Percentiles rank a stretch among this genome's conserved stretches.
These are phyloP conservation scores for Clavaria fumosa DNA, from an alignment of 768 basidiomycete genomes.

Conservation along the genomic window DNA sequence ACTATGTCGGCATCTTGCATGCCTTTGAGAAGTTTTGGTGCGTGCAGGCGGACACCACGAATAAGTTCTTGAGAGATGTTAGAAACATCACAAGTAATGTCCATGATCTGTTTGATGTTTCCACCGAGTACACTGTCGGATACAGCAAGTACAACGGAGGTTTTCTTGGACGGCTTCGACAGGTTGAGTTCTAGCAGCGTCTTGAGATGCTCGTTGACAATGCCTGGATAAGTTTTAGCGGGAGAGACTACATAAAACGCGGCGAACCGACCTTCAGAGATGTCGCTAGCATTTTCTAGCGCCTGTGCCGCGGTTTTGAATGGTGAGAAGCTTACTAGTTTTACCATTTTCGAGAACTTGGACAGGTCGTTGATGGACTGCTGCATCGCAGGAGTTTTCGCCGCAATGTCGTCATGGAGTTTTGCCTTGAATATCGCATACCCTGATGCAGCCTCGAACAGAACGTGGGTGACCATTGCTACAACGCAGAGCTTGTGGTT, in stretches of 20 bases:
- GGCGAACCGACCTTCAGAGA: constrained; percentile 68
- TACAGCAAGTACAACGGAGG: constrained; percentile 60
- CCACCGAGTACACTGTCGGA: constrained; percentile 61
- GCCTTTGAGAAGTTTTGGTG: constrained; percentile 76
- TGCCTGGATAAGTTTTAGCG: constrained; percentile 31
- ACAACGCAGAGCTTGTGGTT: no score
- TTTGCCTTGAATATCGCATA: constrained; percentile 87
- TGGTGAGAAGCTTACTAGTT: constrained; percentile 78
- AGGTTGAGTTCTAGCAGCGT: constrained; percentile 81
- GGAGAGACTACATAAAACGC: constrained; percentile 3
- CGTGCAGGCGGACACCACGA: constrained; percentile 86
- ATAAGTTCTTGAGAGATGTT: constrained; percentile 74
- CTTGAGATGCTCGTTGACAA: constrained; percentile 71
- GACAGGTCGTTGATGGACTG: constrained; percentile 73
- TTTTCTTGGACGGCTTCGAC: constrained; percentile 56
- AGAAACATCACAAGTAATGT: constrained; percentile 66
- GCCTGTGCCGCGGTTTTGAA: constrained; percentile 91
- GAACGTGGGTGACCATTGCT: constrained; percentile 48
- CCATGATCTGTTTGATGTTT: constrained; percentile 58
- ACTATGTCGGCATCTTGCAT: constrained; percentile 78
- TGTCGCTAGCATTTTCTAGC: constrained; percentile 88
- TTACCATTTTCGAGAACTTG: constrained; percentile 88
- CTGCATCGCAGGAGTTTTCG: constrained; percentile 64
- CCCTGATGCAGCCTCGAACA: constrained; percentile 89
- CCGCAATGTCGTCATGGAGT: constrained; percentile 75